These are phyloP conservation scores for Hypoxylon lenormandii DNA, from an alignment of 495 filamentous ascomycete genomes.

Conservation along the genomic window DNA sequence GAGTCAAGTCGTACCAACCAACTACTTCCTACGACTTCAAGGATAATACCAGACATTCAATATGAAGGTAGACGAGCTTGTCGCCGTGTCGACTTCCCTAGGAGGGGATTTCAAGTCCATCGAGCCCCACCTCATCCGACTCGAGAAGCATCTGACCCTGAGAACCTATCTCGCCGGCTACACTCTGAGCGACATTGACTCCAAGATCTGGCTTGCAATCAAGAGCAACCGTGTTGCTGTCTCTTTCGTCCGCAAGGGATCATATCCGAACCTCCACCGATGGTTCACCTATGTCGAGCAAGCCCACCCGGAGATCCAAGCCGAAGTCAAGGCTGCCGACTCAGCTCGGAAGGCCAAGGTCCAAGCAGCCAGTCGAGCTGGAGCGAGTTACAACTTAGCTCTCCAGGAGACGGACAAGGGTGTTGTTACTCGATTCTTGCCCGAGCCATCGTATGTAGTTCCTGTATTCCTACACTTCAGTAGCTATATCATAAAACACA, in stretches of 20 bases:
- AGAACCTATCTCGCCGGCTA: constrained; percentile 89
- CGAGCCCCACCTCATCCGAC: constrained; percentile 76
- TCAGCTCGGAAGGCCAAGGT: constrained; percentile 76
- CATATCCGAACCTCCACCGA: constrained; percentile 79
- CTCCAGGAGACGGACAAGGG: constrained; percentile 89
- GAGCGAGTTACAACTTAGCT: constrained; percentile 89
- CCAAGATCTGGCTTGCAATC: constrained; percentile 84
- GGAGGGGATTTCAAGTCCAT: constrained; percentile 81
- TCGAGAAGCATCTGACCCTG: constrained; percentile 87
- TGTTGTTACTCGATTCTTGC: constrained; percentile 92
- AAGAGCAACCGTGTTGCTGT: constrained; percentile 86
- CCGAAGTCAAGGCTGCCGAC: constrained; percentile 67
- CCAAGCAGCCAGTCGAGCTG: constrained; percentile 79
- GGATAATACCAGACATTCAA: not conserved
- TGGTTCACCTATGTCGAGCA: constrained; percentile 93
- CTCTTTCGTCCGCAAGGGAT: constrained; percentile 80
- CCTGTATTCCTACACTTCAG: not conserved
- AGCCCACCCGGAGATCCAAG: constrained; percentile 74
- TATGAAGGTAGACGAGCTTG: constrained; percentile 66
- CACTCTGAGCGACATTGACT: constrained; percentile 79
- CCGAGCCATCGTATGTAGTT: constrained; percentile 84
- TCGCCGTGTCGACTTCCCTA: constrained; percentile 62
- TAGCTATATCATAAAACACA: not conserved
- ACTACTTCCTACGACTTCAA: not conserved
- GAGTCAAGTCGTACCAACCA: not conserved